phyloP scores from a whole-genome alignment of 2,329 filamentous ascomycete genomes.

The Fusarium incarnatum region DNA sequence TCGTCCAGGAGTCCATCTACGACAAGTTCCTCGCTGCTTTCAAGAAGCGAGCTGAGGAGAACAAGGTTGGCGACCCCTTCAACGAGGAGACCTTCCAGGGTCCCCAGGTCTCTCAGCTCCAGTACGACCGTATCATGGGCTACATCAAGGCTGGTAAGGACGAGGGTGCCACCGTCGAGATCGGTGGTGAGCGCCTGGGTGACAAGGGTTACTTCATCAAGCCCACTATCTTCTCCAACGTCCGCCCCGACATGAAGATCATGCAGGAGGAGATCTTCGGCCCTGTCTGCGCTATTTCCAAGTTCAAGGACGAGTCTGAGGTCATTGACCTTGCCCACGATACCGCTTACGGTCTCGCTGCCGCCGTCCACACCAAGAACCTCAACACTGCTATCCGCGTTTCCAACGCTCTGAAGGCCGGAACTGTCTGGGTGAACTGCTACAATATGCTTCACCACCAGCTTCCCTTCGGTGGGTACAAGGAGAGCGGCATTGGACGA shows the following conservation, averaged over 20 bases:
- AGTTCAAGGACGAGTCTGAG: conserved; percentile 86
- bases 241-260: conserved; percentile 87
- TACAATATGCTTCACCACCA: conserved; percentile 80
- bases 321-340: conserved; percentile 80
- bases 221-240: conserved; percentile 90
- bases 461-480: conserved; percentile 78
- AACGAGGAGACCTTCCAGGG: conserved; percentile 84
- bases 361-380: conserved; percentile 84
- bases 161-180: conserved; percentile 72
- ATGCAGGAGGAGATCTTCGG: conserved; percentile 94
- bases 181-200: conserved; percentile 66
- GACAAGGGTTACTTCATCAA: conserved; percentile 89
- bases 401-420: conserved; percentile 79
- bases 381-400: conserved; percentile 86
- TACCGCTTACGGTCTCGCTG: conserved; percentile 83
- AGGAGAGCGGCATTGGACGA: conserved; percentile 81
- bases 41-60: conserved; percentile 79
- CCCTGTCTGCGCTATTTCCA: conserved; percentile 85
- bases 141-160: conserved; percentile 77
- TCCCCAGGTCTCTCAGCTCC: conserved; percentile 84
- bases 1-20: conserved; percentile 88
- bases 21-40: conserved; percentile 86
- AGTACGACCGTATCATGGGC: conserved; percentile 90
- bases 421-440: conserved; percentile 69
- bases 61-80: conserved; percentile 88